A percentile compares a stretch with the other conserved stretches of the same genome.
Evolutionary conservation across 1,139 yeast species (phyloP).

Genomic region (Insectozyma bohioensis): DNA sequence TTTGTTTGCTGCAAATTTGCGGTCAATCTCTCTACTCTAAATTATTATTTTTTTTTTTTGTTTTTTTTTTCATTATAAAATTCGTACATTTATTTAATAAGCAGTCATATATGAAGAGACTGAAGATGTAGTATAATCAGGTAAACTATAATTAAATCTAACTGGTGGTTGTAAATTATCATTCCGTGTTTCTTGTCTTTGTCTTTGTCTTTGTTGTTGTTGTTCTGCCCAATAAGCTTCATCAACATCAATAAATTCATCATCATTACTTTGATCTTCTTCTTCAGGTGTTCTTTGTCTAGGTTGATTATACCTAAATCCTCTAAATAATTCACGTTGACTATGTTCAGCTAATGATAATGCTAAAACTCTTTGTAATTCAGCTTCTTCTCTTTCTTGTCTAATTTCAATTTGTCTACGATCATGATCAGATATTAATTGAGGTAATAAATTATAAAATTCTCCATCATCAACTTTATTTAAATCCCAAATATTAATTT

Average conservation of each 20-base stretch:
- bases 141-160: conserved; percentile 7
- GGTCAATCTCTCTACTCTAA: too few relatives aligned
- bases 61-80: too few relatives aligned
- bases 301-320: conserved; percentile 13
- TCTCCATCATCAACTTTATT: conserved; percentile 39
- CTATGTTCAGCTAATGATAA: conserved; percentile 13
- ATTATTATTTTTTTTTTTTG: too few relatives aligned
- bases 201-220: conserved; percentile 4
- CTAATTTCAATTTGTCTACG: conserved; percentile 4
- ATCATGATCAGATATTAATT: conserved; percentile 17
- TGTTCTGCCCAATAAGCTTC: conserved; percentile 8
- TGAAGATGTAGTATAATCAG: conserved; percentile 8
- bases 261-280: conserved; percentile 5
- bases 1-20: too few relatives aligned
- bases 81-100: too few relatives aligned
- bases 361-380: conserved; percentile 12
- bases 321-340: conserved; percentile 10
- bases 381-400: conserved; percentile 9
- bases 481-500: conserved; percentile 38
- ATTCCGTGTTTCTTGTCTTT: conserved; percentile 3
- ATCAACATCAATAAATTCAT: conserved; percentile 15
- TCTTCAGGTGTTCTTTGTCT: conserved; percentile 4
- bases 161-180: conserved; percentile 4
- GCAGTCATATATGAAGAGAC: conserved; percentile 13
- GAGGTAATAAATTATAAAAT: conserved; percentile 35